Evolutionary conservation across 352 stramenopile genomes (phyloP), one percentile per base, ranked within the genome.

Genomic region (Phytophthora pisi): DNA sequence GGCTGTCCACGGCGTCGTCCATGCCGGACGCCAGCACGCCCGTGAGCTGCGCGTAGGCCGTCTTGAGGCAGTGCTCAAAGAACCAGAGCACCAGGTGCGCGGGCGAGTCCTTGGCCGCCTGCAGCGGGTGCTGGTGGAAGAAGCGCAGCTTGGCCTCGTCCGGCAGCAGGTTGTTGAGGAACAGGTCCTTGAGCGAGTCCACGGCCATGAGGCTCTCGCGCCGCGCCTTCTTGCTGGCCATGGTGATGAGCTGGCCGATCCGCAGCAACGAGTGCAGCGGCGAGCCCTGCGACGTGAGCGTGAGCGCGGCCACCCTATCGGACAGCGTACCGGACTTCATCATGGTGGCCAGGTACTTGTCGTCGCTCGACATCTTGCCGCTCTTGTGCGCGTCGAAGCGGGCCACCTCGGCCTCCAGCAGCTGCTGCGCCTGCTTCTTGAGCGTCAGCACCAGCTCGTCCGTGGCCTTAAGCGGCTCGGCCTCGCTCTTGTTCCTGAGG

Each of bases 171-270:
- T 93, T 96, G 67, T 96, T 92, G 8, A 97, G 73, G 59, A 98
- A 98, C n/a, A 98, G 57, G 78, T 98, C 93, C 62, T 97, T 95
- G 61, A 98, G 81, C 31, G 91, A 97, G 53, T 98, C 92, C 16
- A 98, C 74, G 6, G 94, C 92, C 88, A 98, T 91, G 64, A 95
- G 80, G 56, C 83, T 90, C 68, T 96, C 92, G 15, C 93, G 81
- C 38, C 91, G 81, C 38, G 91, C 90, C 56, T 97, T 96, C 73
- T 98, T 98, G 67, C 74, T 90, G 24, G 91, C 89, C 82, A 98
- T 95, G 0, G 78, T 82, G 52, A 98, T 85, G 18, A 98, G 79
- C 57, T 94, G 84, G 5, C 88, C 78, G 3, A 98, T 51, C 0
- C 77, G 77, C 15, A 80, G 62, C 5, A 98, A 58, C 34, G 75